phyloP scores from a whole-genome alignment of 2,329 filamentous ascomycete species.

The Podosphaera xanthii region DNA sequence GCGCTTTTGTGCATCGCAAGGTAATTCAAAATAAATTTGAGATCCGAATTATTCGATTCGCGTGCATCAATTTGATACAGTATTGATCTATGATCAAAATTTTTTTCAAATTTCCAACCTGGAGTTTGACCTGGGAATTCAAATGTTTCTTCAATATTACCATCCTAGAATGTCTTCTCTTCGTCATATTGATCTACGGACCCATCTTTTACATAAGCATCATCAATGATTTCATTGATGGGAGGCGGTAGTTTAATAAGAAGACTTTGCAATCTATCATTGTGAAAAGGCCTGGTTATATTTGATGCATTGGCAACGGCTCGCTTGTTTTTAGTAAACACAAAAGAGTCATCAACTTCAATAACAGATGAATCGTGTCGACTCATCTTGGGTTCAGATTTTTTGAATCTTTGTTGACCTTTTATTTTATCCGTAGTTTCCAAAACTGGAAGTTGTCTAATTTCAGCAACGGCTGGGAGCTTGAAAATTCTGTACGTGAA shows the following conservation, averaged over 20 bases:
- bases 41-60: too few relatives aligned
- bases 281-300: not conserved
- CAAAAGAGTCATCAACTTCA: not conserved
- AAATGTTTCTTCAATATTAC: too few relatives aligned
- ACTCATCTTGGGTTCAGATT: not conserved
- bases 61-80: too few relatives aligned
- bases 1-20: too few relatives aligned
- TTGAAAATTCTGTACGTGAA: not conserved
- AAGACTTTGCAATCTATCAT: not conserved
- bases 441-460: not conserved
- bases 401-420: not conserved
- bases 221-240: not conserved
- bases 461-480: not conserved
- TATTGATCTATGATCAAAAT: too few relatives aligned
- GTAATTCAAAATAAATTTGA: too few relatives aligned
- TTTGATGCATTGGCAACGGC: not conserved
- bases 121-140: too few relatives aligned
- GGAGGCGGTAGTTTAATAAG: not conserved
- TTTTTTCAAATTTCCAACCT: too few relatives aligned
- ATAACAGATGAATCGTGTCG: not conserved
- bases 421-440: not conserved
- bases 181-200: too few relatives aligned
- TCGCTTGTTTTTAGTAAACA: not conserved
- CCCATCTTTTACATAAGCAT: not conserved
- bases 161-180: too few relatives aligned